Percentiles rank a stretch among this genome's conserved stretches.
Conservation (phyloP, 164 flowering plant genomes). For the Umbilicus rupestris region DNA sequence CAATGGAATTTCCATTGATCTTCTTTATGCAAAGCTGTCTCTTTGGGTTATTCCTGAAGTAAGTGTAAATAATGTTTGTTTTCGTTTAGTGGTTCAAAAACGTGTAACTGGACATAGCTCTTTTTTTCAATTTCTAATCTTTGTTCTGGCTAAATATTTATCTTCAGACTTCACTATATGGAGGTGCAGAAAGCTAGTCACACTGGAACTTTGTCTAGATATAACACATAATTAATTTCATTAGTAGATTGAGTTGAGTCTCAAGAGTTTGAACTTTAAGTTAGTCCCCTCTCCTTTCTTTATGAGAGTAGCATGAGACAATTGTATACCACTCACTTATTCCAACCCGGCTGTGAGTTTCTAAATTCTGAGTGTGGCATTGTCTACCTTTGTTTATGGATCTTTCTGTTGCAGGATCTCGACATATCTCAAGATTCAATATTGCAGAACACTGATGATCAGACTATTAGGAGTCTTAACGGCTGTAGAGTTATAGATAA, state of each 20-base stretch:
- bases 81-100: neutral
- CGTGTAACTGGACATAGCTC: neutral
- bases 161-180: neutral
- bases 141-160: neutral
- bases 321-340: neutral
- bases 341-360: neutral
- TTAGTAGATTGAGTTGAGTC: neutral
- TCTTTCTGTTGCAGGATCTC: conserved; percentile 43
- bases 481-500: conserved; percentile 92
- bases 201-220: neutral
- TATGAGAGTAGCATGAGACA: neutral
- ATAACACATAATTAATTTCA: neutral
- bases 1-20: conserved; percentile 84
- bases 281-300: neutral
- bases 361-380: neutral
- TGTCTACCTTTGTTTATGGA: neutral
- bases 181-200: neutral
- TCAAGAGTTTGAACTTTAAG: neutral
- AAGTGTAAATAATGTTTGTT: conserved; percentile 19
- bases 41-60: conserved; percentile 94
- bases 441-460: conserved; percentile 71
- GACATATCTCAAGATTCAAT: conserved; percentile 83
- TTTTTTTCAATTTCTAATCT: neutral
- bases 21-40: conserved; percentile 75
- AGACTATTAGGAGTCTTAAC: conserved; percentile 89